Percentiles rank a stretch among this genome's conserved stretches.
Conservation (phyloP, 2,329 filamentous ascomycete species). For the Capronia epimyces region DNA sequence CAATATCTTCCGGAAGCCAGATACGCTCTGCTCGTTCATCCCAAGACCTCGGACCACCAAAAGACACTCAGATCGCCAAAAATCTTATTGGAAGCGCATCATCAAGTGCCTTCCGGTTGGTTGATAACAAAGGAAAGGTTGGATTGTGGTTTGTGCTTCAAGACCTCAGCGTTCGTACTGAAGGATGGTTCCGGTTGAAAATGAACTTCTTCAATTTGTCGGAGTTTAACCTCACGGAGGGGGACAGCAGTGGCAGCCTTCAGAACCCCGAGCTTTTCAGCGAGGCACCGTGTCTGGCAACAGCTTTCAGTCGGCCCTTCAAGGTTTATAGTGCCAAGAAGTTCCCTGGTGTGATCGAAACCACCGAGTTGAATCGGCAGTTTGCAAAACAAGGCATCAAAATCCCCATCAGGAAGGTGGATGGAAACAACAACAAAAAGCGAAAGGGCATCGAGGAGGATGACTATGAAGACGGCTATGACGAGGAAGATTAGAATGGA, state of each 20-base stretch:
- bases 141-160: constrained; percentile 97
- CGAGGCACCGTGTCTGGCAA: constrained; percentile 65
- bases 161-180: constrained; percentile 88
- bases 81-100: constrained; percentile 91
- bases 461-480: constrained; percentile 6
- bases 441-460: constrained; percentile 32
- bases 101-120: constrained; percentile 79
- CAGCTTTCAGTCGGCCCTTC: constrained; percentile 81
- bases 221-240: constrained; percentile 30
- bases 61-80: constrained; percentile 47
- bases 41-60: constrained; percentile 11
- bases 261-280: constrained; percentile 10
- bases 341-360: constrained; percentile 95
- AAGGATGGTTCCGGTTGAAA: constrained; percentile 79
- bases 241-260: constrained; percentile 1
- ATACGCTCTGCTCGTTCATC: constrained; percentile 14
- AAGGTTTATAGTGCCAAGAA: constrained; percentile 96
- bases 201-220: constrained; percentile 83
- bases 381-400: constrained; percentile 95
- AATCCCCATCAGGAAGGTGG: constrained; percentile 90
- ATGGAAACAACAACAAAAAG: constrained; percentile 43
- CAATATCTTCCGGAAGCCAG: constrained; percentile 4
- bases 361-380: constrained; percentile 80
- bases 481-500: background rate
- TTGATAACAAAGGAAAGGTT: constrained; percentile 70